Evolutionary conservation across 2,329 filamentous ascomycete species (phyloP).

Genomic region (Aspergillus flavus): DNA sequence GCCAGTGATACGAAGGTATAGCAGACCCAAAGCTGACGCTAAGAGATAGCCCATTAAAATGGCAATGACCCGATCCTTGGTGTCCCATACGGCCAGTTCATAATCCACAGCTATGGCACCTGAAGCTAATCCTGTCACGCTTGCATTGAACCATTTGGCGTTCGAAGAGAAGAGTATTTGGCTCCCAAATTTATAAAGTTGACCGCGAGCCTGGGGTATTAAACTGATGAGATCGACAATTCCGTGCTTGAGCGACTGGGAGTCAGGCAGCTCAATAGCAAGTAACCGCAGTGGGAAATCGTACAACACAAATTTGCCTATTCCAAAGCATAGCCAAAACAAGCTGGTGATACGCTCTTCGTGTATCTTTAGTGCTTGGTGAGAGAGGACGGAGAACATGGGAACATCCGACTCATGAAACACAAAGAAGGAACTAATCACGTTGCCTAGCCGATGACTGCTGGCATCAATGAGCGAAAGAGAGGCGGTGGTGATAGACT

Average conservation of each 20-base stretch:
- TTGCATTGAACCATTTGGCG: constrained; percentile 33
- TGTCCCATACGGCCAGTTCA: constrained; percentile 67
- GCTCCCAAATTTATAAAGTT: constrained; percentile 24
- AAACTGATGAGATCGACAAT: constrained; percentile 20
- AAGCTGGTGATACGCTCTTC: constrained; percentile 55
- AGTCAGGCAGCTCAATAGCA: constrained; percentile 28
- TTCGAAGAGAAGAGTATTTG: constrained; percentile 26
- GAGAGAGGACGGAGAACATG: constrained; percentile 75
- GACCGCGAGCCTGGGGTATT: constrained; percentile 21
- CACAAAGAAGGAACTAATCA: constrained; percentile 42
- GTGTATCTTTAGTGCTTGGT: constrained; percentile 66
- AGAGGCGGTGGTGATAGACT: constrained; percentile 43
- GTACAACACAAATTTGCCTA: constrained; percentile 46
- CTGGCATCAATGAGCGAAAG: constrained; percentile 47
- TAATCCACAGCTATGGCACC: constrained; percentile 51
- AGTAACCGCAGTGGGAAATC: constrained; percentile 40
- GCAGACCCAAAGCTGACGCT: constrained; percentile 70
- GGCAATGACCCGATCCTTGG: constrained; percentile 70
- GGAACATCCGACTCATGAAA: constrained; percentile 65
- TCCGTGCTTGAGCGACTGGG: constrained; percentile 25
- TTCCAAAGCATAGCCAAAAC: constrained; percentile 43
- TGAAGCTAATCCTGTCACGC: constrained; percentile 21
- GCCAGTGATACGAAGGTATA: constrained; percentile 76
- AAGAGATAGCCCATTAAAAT: constrained; percentile 80
- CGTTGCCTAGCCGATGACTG: constrained; percentile 41